Evolutionary conservation across 352 stramenopile genomes (phyloP).

Genomic region (Phytophthora multivora): DNA sequence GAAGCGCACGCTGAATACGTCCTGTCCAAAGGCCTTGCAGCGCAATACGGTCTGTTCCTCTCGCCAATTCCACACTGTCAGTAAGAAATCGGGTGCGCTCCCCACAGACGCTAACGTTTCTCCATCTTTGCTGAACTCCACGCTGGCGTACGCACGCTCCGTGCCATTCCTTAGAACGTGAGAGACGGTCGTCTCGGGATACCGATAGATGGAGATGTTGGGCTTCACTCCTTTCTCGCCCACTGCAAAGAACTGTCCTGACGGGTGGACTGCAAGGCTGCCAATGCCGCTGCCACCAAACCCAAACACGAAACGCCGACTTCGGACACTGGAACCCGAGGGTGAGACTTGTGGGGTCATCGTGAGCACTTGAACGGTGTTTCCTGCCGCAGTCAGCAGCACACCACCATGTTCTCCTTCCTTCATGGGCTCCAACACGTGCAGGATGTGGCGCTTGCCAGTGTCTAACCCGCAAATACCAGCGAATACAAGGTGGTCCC

Average conservation of each 20-base stretch:
- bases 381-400: slow-evolving; percentile 69
- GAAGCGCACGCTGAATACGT: slow-evolving; percentile 93
- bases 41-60: slow-evolving; percentile 89
- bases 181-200: slow-evolving; percentile 70
- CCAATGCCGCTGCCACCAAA: slow-evolving; percentile 69
- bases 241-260: slow-evolving; percentile 79
- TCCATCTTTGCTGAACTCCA: slow-evolving; percentile 79
- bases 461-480: slow-evolving; percentile 70
- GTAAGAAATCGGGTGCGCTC: slow-evolving; percentile 85
- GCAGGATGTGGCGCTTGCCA: slow-evolving; percentile 68
- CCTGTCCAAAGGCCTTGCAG: slow-evolving; percentile 95
- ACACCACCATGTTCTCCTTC: slow-evolving; percentile 53
- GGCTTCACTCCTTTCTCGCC: slow-evolving; percentile 89
- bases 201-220: slow-evolving; percentile 88
- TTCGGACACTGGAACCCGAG: slow-evolving; percentile 29
- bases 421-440: slow-evolving; percentile 55
- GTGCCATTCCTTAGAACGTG: slow-evolving; percentile 86
- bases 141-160: slow-evolving; percentile 78
- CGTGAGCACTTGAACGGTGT: slow-evolving; percentile 75
- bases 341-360: slow-evolving; percentile 33
- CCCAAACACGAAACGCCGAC: slow-evolving; percentile 70
- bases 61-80: slow-evolving; percentile 95
- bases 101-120: slow-evolving; percentile 91
- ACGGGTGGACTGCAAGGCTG: slow-evolving; percentile 75
- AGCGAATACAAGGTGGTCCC: slow-evolving; percentile 73